Base-by-base conservation (phyloP, 257 asterid genomes). In the Lantana camara region DNA sequence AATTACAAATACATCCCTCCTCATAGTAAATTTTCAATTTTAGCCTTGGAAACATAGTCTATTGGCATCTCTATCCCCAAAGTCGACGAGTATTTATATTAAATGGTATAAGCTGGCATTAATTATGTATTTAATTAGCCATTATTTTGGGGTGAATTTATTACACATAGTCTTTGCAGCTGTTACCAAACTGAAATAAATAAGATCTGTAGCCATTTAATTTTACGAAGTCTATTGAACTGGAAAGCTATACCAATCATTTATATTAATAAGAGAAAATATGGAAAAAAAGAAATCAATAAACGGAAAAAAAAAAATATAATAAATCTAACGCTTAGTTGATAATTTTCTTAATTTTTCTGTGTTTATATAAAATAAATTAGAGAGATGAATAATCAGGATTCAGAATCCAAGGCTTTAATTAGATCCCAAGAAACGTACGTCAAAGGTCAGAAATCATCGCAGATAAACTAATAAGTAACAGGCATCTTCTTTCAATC, bases 131-230 rank as follows among this genome's bases (percentile, higher is more conserved):
- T 72, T 29, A 35, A 62, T 21, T 46, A 50, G 19, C 47, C 29
- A n/a, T n/a, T n/a, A n/a, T n/a, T n/a, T n/a, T n/a, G n/a, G n/a
- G n/a, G n/a, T n/a, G n/a, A n/a, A 27, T 20, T 23, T 30, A 52
- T 58, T 59, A 13, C 40, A 4, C 22, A 16, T 51, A 68, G 79
- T 79, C 82, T 65, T 46, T 30, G 57, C 29, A 66, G 82, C 73
- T 38, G 77, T 75, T 73, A 66, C 72, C 69, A 66, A 75, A 75
- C 66, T 61, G 32, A 27, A 41, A 19, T 68, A 56, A 58, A 49
- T 7, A 68, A 58, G 23, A 46, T 27, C 4, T 27, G 32, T 27
- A 5, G 5, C 2, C 5, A 27, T 2, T 27, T 27, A 27, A 27
- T 2, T 27, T 46, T 14, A 12, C 21, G 46, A 34, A 27, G 41